A percentile compares a stretch with the other conserved stretches of the same genome.
Evolutionary conservation across 2,329 filamentous ascomycete species (phyloP).

Genomic region (Xylaria sp.): DNA sequence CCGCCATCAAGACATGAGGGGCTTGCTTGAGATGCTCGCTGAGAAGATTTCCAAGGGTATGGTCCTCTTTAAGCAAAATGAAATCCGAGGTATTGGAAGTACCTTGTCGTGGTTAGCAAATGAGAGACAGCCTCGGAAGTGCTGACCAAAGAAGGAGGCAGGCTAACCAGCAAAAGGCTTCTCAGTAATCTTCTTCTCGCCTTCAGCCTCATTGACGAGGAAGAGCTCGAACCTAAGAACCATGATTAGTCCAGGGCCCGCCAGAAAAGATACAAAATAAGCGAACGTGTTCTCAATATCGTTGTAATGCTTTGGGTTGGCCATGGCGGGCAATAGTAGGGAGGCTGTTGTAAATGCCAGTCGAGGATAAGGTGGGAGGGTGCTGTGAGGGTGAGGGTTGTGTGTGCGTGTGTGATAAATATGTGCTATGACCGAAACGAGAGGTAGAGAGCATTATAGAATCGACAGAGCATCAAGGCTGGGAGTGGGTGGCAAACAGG

Average conservation of each 20-base stretch:
- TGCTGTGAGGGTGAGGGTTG: neutral
- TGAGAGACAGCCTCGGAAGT: neutral
- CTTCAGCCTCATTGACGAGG: constrained; percentile 74
- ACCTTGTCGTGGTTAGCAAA: constrained; percentile 60
- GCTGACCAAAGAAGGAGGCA: neutral
- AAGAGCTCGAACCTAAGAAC: constrained; percentile 86
- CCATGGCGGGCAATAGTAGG: constrained; percentile 27
- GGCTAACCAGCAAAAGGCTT: constrained; percentile 85
- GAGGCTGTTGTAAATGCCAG: neutral
- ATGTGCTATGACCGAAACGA: neutral
- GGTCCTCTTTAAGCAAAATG: constrained; percentile 94
- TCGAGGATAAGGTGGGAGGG: neutral
- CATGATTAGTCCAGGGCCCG: constrained; percentile 37
- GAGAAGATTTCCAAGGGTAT: constrained; percentile 92
- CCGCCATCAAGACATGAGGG: constrained; percentile 86
- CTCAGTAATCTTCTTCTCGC: constrained; percentile 93
- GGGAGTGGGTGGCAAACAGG: neutral
- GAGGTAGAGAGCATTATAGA: neutral
- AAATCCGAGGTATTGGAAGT: constrained; percentile 97
- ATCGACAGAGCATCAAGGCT: neutral
- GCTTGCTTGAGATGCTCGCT: constrained; percentile 86
- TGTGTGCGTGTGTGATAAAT: neutral
- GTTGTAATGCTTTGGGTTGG: constrained; percentile 36
- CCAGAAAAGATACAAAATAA: constrained; percentile 5
- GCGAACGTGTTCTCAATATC: constrained; percentile 32